phyloP scores from a whole-genome alignment of 2,329 filamentous ascomycete species.

The Clonostachys byssicola region DNA sequence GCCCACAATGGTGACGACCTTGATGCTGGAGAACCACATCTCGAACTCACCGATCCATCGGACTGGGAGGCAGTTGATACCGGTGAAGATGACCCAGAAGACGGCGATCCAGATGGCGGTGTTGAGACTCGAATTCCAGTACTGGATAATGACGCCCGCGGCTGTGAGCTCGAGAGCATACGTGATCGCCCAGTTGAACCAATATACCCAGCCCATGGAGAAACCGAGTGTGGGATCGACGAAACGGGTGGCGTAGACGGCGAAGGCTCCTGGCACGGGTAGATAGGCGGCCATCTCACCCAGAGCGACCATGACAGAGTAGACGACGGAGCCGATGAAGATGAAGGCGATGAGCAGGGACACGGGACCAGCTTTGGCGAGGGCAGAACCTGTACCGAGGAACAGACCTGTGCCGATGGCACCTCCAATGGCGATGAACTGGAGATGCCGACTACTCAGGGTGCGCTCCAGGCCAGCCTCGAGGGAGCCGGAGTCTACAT shows the following conservation, averaged over 20 bases:
- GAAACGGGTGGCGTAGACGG: constrained; percentile 12
- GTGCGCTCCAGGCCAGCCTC: constrained; percentile 21
- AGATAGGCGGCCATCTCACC: constrained; percentile 20
- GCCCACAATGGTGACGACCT: constrained; percentile 45
- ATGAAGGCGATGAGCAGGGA: constrained; percentile 38
- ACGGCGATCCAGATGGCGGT: constrained; percentile 2
- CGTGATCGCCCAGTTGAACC: constrained; percentile 41
- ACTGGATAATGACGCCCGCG: constrained; percentile 36
- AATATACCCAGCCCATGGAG: constrained; percentile 34
- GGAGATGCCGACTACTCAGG: constrained; percentile 30
- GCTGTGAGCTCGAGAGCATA: constrained; percentile 35
- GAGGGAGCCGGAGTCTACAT: constrained; percentile 26
- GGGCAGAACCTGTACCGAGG: constrained; percentile 6
- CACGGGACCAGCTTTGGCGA: constrained; percentile 22
- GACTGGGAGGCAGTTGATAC: constrained; percentile 22
- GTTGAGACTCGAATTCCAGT: constrained; percentile 24
- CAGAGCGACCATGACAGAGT: constrained; percentile 43
- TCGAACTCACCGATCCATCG: constrained; percentile 47
- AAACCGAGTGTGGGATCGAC: constrained; percentile 22
- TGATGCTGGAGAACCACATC: constrained; percentile 44
- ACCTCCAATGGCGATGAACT: constrained; percentile 49
- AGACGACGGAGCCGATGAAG: constrained; percentile 49
- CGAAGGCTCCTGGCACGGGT: constrained; percentile 9
- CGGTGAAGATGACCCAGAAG: constrained; percentile 10
- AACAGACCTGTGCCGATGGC: constrained; percentile 9